Conservation (phyloP, 805 yeast species). For the Suhomyces emberorum region DNA sequence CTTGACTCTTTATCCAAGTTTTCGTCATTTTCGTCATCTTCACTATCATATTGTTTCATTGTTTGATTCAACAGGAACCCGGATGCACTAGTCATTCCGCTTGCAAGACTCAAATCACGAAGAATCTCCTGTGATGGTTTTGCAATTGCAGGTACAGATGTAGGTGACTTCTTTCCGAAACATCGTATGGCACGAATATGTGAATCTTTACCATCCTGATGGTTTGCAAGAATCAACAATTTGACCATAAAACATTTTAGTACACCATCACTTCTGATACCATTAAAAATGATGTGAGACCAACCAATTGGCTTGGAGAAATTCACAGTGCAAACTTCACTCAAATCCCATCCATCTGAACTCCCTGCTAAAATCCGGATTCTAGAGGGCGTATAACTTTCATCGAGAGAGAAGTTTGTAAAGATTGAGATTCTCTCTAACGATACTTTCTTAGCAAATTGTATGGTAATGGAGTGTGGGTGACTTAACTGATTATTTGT, state of each 20-base stretch:
- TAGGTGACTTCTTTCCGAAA: slow-evolving; percentile 38
- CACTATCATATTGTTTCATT: not conserved
- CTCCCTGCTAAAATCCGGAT: slow-evolving; percentile 68
- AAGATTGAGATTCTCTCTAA: slow-evolving; percentile 68
- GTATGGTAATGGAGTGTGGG: slow-evolving; percentile 80
- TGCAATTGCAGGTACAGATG: not conserved
- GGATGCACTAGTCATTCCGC: slow-evolving; percentile 22
- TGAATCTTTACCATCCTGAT: slow-evolving; percentile 94
- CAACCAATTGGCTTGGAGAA: slow-evolving; percentile 74
- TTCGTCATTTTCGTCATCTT: slow-evolving; percentile 9
- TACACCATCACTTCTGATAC: slow-evolving; percentile 51
- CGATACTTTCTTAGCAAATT: slow-evolving; percentile 73
- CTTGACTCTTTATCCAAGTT: slow-evolving; percentile 21
- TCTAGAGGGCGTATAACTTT: slow-evolving; percentile 85
- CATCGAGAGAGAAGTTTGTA: slow-evolving; percentile 71
- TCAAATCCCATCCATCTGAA: slow-evolving; percentile 69
- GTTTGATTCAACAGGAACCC: slow-evolving; percentile 27
- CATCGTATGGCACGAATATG: slow-evolving; percentile 75
- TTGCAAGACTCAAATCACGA: slow-evolving; percentile 19
- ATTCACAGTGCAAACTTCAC: slow-evolving; percentile 58
- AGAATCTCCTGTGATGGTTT: slow-evolving; percentile 3
- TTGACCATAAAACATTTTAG: slow-evolving; percentile 66
- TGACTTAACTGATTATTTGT: slow-evolving; percentile 44
- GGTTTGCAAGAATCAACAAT: slow-evolving; percentile 66
- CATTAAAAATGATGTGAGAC: slow-evolving; percentile 62